Percentiles rank a stretch among this genome's conserved stretches.
These are phyloP conservation scores for Gamarada debralockiae DNA, from an alignment of 495 filamentous ascomycete genomes.

Conservation along the genomic window DNA sequence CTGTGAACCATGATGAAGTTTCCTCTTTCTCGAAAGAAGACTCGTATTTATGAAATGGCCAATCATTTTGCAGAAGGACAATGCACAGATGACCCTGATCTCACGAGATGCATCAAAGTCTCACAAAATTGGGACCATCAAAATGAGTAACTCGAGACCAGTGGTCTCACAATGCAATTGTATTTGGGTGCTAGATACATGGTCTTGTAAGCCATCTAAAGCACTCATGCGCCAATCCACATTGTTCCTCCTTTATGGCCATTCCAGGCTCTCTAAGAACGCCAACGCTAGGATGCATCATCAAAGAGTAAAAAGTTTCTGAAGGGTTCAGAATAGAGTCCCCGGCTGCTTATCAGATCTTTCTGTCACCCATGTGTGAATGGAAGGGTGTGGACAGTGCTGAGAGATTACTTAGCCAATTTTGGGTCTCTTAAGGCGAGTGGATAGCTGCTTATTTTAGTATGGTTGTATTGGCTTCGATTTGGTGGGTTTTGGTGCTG, in stretches of 20 bases:
- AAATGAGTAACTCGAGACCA: constrained; percentile 11
- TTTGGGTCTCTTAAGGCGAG: neutral
- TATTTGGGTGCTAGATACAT: constrained; percentile 22
- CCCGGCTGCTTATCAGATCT: constrained; percentile 3
- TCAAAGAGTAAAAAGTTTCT: neutral
- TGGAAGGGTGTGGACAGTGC: constrained; percentile 1
- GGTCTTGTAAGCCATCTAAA: constrained; percentile 9
- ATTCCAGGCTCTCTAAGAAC: constrained; percentile 9
- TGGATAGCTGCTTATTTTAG: constrained; percentile 1
- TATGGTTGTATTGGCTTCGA: neutral
- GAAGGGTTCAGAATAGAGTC: neutral
- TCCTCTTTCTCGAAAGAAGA: too few relatives aligned
- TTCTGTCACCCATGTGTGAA: neutral
- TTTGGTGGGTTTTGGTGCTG: constrained; percentile 3
- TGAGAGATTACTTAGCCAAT: constrained; percentile 13
- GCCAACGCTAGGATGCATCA: neutral
- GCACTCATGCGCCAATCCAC: constrained; percentile 10
- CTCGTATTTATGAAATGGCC: too few relatives aligned
- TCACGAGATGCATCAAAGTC: too few relatives aligned
- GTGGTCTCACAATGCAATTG: constrained; percentile 22
- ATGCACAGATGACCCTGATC: too few relatives aligned
- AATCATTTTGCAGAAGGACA: too few relatives aligned
- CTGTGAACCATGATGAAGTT: too few relatives aligned
- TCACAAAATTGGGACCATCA: neutral
- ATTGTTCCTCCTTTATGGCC: neutral